A percentile compares a stretch with the other conserved stretches of the same genome.
Conservation (phyloP, 108 stramenopile species). For the Nitzschia sp. region DNA sequence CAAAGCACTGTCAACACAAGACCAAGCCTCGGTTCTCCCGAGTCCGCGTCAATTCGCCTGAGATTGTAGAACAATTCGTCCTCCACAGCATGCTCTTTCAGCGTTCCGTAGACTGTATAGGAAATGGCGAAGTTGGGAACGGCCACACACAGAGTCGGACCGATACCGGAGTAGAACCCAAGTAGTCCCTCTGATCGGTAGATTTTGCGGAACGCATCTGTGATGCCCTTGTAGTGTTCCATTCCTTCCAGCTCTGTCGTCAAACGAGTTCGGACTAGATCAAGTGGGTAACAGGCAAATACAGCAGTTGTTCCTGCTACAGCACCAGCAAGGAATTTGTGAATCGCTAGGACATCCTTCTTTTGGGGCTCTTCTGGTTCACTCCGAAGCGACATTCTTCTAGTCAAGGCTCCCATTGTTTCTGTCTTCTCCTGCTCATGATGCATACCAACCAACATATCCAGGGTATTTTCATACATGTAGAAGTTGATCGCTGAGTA, state of each 20-base stretch:
- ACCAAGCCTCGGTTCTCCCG: constrained; percentile 77
- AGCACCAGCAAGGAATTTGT: constrained; percentile 84
- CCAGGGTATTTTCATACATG: constrained; percentile 83
- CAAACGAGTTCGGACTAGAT: constrained; percentile 87
- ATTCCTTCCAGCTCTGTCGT: constrained; percentile 84
- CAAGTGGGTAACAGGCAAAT: constrained; percentile 90
- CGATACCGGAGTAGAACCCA: constrained; percentile 88
- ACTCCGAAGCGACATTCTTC: constrained; percentile 33
- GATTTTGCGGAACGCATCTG: constrained; percentile 85
- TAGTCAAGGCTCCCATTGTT: constrained; percentile 28
- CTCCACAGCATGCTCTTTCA: constrained; percentile 82
- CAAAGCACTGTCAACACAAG: constrained; percentile 73
- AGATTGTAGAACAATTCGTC: constrained; percentile 89
- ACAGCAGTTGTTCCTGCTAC: constrained; percentile 82
- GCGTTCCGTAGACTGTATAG: constrained; percentile 85
- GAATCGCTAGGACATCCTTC: constrained; percentile 36
- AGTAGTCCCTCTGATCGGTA: constrained; percentile 64
- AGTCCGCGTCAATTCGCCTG: constrained; percentile 73
- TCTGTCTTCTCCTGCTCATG: constrained; percentile 54
- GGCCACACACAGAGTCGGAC: constrained; percentile 86
- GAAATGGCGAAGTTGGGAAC: constrained; percentile 92
- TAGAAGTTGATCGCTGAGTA: constrained; percentile 92
- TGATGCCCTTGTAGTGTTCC: constrained; percentile 82
- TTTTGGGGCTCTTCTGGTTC: constrained; percentile 26
- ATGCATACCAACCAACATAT: constrained; percentile 55